Evolutionary conservation across 768 basidiomycete genomes (phyloP).

Genomic region (Holtermanniella nyarrowii): DNA sequence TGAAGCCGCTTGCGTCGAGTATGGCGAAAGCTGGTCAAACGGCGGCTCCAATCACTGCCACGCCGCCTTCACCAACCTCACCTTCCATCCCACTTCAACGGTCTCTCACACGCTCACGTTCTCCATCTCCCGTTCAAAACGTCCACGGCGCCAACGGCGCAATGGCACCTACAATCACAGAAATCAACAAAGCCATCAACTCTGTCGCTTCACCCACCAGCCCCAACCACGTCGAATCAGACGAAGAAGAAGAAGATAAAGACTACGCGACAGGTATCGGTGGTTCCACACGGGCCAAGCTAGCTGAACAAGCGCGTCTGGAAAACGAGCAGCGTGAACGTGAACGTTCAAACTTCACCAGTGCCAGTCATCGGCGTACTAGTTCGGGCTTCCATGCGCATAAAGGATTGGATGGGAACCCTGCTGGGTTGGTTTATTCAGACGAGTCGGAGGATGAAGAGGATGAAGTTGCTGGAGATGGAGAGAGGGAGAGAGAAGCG

Average conservation of each 20-base stretch:
- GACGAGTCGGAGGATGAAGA: conserved; percentile 48
- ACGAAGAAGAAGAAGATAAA: conserved; percentile 22
- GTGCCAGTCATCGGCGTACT: background rate
- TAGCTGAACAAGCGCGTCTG: conserved; percentile 41
- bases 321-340: conserved; percentile 38
- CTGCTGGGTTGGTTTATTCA: conserved; percentile 40
- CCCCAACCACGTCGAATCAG: conserved; percentile 48
- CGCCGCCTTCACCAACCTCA: conserved; percentile 6
- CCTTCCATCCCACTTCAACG: background rate
- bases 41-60: conserved; percentile 2
- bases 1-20: background rate
- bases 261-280: conserved; percentile 15
- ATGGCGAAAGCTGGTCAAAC: background rate
- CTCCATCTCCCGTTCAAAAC: background rate
- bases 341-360: conserved; percentile 21
- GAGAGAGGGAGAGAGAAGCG: background rate
- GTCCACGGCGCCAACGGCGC: conserved; percentile 35
- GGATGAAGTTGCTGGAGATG: conserved; percentile 41
- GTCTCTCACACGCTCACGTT: conserved; percentile 33
- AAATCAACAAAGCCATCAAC: conserved; percentile 82
- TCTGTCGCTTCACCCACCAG: conserved; percentile 48
- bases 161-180: conserved; percentile 80
- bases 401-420: background rate
- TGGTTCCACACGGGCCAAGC: conserved; percentile 34
- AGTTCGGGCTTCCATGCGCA: background rate